Conservation (phyloP, 345 rosid species). For the Lepidium aucheri region DNA sequence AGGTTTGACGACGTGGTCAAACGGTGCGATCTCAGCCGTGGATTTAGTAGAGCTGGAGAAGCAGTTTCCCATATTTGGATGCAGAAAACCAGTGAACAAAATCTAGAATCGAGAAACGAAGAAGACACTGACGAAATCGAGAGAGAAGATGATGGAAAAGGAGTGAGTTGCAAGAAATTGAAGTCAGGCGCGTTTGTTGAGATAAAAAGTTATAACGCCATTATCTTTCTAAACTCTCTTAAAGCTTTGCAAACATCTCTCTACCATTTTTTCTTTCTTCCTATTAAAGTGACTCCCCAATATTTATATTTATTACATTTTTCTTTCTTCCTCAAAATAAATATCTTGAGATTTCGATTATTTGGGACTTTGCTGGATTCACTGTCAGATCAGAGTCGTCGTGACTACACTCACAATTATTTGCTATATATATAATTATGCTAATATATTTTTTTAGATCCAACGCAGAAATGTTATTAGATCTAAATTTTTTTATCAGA, state of each 20-base stretch:
- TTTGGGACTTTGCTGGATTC: background rate
- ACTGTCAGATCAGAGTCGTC: constrained; percentile 4
- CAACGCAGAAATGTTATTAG: background rate
- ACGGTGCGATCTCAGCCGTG: constrained; percentile 44
- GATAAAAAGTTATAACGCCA: constrained; percentile 21
- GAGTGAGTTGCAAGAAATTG: constrained; percentile 23
- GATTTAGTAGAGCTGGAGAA: constrained; percentile 28
- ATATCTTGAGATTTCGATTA: background rate
- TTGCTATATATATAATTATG: too few species aligned
- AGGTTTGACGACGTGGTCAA: constrained; percentile 27
- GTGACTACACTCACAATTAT: background rate
- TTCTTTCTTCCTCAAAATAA: background rate
- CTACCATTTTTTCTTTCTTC: background rate
- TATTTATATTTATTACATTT: background rate
- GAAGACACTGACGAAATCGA: background rate
- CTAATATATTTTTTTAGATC: background rate
- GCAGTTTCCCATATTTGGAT: constrained; percentile 45
- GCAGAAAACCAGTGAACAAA: constrained; percentile 9
- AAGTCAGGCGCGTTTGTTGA: constrained; percentile 12
- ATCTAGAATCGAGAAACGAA: background rate
- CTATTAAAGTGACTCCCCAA: background rate
- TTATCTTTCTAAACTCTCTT: too few species aligned
- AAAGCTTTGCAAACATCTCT: constrained; percentile 1
- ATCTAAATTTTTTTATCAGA: too few species aligned
- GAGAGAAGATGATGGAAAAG: background rate